Conservation (phyloP, 495 filamentous ascomycete genomes). For the Glarea lozoyensis region DNA sequence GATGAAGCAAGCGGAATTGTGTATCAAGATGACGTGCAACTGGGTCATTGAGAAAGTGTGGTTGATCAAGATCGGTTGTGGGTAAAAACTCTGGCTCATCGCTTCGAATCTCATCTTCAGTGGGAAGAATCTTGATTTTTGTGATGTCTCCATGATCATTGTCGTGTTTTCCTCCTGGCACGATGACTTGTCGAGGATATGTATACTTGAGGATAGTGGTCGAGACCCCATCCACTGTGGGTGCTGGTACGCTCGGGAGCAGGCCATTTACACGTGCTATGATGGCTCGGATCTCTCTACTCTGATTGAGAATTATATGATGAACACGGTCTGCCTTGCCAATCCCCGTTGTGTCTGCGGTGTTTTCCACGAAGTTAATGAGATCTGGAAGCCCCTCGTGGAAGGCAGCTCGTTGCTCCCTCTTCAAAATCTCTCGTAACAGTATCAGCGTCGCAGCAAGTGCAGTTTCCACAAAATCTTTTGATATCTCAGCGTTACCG, state of each 20-base stretch:
- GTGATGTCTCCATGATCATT: conserved; percentile 54
- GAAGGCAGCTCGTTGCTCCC: conserved; percentile 11
- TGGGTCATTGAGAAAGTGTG: conserved; percentile 51
- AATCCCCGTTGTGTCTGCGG: conserved; percentile 6
- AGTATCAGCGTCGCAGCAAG: conserved; percentile 7
- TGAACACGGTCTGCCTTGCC: neutral
- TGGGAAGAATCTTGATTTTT: conserved; percentile 57
- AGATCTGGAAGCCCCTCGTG: conserved; percentile 12
- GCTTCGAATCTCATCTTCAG: conserved; percentile 48
- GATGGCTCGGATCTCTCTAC: conserved; percentile 5
- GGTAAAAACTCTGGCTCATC: conserved; percentile 52
- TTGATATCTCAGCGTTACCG: neutral
- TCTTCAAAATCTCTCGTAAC: conserved; percentile 8
- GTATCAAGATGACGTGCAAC: conserved; percentile 55
- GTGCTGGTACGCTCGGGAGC: neutral
- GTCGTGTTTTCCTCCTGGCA: conserved; percentile 36
- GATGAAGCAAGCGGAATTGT: conserved; percentile 60
- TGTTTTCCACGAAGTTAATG: conserved; percentile 6
- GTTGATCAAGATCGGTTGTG: conserved; percentile 32
- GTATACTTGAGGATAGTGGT: conserved; percentile 4
- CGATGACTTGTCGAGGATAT: conserved; percentile 6
- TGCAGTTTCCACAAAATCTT: neutral
- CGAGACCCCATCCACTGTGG: conserved; percentile 4
- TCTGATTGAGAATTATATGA: conserved; percentile 3
- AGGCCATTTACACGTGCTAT: conserved; percentile 10